These are phyloP conservation scores for Mucor indicus DNA, from an alignment of 371 early-diverging fungal genomes.

Conservation along the genomic window DNA sequence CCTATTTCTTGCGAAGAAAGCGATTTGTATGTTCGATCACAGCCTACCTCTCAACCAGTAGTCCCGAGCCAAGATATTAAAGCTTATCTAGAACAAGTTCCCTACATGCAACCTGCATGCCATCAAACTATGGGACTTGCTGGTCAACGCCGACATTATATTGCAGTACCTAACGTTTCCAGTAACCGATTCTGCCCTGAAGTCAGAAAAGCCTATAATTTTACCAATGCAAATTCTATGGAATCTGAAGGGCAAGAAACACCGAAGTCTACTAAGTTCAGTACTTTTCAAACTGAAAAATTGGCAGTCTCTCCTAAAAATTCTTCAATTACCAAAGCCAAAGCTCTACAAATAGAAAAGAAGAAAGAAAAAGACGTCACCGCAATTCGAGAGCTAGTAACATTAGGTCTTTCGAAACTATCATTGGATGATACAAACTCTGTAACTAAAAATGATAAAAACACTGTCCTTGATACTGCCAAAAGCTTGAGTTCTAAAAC, in stretches of 20 bases:
- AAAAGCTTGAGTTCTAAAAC: no score
- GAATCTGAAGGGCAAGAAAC: slow-evolving; percentile 21
- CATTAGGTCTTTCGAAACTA: slow-evolving; percentile 14
- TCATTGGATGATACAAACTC: slow-evolving; percentile 8
- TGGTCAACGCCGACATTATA: slow-evolving; percentile 36
- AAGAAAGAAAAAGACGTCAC: neutral
- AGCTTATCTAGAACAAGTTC: no score
- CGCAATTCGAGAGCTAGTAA: slow-evolving; percentile 8
- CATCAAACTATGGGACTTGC: slow-evolving; percentile 6
- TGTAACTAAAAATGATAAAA: no score
- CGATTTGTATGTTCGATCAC: slow-evolving; percentile 24
- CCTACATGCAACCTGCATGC: neutral
- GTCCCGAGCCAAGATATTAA: slow-evolving; percentile 16
- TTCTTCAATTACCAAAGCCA: slow-evolving; percentile 6
- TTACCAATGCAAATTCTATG: slow-evolving; percentile 29
- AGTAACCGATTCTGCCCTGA: slow-evolving; percentile 27
- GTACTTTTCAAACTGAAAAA: no score
- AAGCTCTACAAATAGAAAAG: neutral
- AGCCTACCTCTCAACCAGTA: no score
- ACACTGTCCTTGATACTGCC: no score
- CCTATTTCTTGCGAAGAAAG: no score
- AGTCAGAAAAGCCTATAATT: slow-evolving; percentile 32
- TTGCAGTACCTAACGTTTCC: slow-evolving; percentile 24
- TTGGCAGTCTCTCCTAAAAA: slow-evolving; percentile 26
- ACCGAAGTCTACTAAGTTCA: no score